Base-by-base conservation (phyloP, 208 protist species). In the Tritrichomonas musculus region DNA sequence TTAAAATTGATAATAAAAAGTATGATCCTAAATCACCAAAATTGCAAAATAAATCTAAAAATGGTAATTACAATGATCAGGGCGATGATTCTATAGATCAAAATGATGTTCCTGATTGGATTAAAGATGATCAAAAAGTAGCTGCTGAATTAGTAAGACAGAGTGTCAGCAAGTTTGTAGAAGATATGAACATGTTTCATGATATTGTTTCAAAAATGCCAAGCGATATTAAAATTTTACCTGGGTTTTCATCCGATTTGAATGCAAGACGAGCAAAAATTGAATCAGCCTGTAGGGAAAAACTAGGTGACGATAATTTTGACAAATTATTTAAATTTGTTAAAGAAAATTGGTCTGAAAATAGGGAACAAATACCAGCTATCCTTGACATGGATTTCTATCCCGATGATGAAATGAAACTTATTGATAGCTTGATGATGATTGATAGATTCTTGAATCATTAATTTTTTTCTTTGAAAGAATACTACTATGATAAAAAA, bases 261-360 rank as follows among this genome's bases (percentile, higher is more conserved):
- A 8, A 8, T n/a, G 25, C 64, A 69, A 69, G 64, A n/a, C 11
- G 27, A 69, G 30, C 11, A n/a, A 69, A 69, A n/a, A 5, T 69
- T 17, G 64, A 69, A n/a, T 8, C 11, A n/a, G 25, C 11, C 11
- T 69, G 64, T n/a, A 69, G 30, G 30, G 64, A 69, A n/a, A 69
- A n/a, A 69, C 30, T 69, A 3, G 64, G 64, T 33, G 64, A 69
- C 3, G 64, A 69, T 13, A 69, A 69, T 33, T 69, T n/a, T n/a
- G 3, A n/a, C 11, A 69, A 33, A 8, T 8, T 69, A n/a, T n/a
- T 33, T 13, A 25, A 13, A 33, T 69, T 69, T 69, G 27, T 69
- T n/a, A 69, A n/a, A 69, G 64, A 69, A 69, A 69, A 69, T 69
- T 69, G 64, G 64, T n/a, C 64, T n/a, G 27, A 69, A 69, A 69